phyloP scores from a whole-genome alignment of 139 green algal genomes.

The Chlamydomonas asymmetrica region DNA sequence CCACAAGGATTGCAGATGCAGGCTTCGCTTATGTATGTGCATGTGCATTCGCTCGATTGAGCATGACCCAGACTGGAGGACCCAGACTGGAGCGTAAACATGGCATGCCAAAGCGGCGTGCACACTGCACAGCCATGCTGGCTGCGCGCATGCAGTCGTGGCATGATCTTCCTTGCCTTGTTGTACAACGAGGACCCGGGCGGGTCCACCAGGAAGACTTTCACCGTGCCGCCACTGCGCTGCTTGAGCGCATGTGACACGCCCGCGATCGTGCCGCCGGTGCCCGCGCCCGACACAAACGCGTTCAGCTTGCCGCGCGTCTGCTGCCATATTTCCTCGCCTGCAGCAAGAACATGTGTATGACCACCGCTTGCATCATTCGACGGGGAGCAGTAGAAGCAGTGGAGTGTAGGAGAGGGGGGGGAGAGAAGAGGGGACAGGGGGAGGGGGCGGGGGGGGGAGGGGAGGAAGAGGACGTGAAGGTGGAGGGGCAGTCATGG shows the following conservation, averaged over 20 bases:
- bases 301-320: constrained; percentile 75
- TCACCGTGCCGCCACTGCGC: constrained; percentile 24
- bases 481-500: too few species aligned
- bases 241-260: constrained; percentile 74
- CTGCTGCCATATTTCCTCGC: constrained; percentile 87
- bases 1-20: too few species aligned
- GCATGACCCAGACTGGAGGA: too few species aligned
- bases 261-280: constrained; percentile 92
- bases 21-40: too few species aligned
- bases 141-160: too few species aligned
- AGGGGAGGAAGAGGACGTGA: neutral
- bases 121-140: too few species aligned
- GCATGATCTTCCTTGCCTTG: too few species aligned
- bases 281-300: constrained; percentile 93
- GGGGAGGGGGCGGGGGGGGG: too few species aligned
- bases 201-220: constrained; percentile 83
- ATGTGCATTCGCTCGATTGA: too few species aligned
- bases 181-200: constrained; percentile 89
- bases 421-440: neutral
- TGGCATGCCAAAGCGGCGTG: too few species aligned
- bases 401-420: neutral
- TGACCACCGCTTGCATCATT: too few species aligned
- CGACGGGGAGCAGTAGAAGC: neutral
- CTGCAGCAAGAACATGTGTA: neutral
- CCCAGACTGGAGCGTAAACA: too few species aligned